Conservation (phyloP, 129 eudicot genomes). For the Mikania micrantha region DNA sequence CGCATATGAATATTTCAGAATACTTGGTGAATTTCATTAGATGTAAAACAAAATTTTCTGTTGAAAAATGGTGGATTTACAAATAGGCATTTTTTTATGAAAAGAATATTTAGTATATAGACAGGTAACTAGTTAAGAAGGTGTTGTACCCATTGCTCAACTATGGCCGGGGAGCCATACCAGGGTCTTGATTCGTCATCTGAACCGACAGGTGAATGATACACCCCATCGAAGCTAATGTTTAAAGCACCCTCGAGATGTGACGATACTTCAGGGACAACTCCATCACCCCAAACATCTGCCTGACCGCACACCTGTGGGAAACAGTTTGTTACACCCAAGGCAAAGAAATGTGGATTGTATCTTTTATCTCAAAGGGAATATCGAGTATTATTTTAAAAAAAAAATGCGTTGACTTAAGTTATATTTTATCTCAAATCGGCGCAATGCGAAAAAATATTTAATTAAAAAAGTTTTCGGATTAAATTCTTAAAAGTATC, state of each 20-base stretch:
- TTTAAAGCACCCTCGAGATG: conserved; percentile 89
- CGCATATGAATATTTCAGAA: too few relatives aligned
- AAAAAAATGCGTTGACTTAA: too few relatives aligned
- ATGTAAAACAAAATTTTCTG: not conserved
- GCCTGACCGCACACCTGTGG: conserved; percentile 85
- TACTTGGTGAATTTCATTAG: not conserved
- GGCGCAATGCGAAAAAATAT: not conserved
- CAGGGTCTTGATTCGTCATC: conserved; percentile 78
- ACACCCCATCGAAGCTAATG: conserved; percentile 74
- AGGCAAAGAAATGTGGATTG: not conserved
- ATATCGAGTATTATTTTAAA: too few relatives aligned
- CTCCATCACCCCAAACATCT: conserved; percentile 97
- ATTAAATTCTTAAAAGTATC: not conserved
- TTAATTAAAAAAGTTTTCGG: not conserved
- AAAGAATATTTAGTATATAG: conserved; percentile 16
- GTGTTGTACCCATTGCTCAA: conserved; percentile 80
- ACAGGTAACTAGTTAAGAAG: conserved; percentile 32
- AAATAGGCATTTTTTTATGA: conserved; percentile 3
- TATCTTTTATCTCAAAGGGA: not conserved
- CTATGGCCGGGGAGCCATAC: conserved; percentile 85
- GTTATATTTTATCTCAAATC: not conserved
- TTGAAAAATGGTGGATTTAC: conserved; percentile 4
- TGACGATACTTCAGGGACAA: conserved; percentile 87
- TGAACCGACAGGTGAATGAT: conserved; percentile 95
- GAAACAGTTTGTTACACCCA: not conserved